Conservation (phyloP, 768 basidiomycete genomes). For the Nidula microcarpa region DNA sequence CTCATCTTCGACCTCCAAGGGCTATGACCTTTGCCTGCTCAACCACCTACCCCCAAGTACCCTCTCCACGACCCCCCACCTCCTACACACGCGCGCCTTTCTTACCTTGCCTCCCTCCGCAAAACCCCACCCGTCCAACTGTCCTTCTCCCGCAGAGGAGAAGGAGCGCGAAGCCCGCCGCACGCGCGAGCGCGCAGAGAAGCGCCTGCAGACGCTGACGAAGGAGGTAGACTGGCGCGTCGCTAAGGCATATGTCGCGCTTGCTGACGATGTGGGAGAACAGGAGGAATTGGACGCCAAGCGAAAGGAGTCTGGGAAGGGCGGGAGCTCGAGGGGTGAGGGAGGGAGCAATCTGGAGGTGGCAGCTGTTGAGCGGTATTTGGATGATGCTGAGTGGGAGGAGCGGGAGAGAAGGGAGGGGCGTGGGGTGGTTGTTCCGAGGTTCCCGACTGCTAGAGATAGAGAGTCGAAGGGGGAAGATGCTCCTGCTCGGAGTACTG, state of each 20-base stretch:
- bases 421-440: conserved; percentile 12
- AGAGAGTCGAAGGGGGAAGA: not conserved
- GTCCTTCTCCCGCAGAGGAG: conserved; percentile 18
- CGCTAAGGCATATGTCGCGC: conserved; percentile 66
- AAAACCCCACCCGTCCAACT: conserved; percentile 16
- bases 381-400: conserved; percentile 76
- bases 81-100: conserved; percentile 64
- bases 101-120: conserved; percentile 50
- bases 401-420: conserved; percentile 25
- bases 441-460: conserved; percentile 5
- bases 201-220: conserved; percentile 57
- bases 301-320: conserved; percentile 23
- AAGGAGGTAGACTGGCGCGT: conserved; percentile 70
- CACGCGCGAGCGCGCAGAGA: conserved; percentile 54
- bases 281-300: conserved; percentile 22
- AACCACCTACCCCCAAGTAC: conserved; percentile 67
- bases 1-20: conserved; percentile 27
- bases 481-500: too few species aligned
- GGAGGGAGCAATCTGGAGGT: conserved; percentile 30
- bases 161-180: conserved; percentile 37
- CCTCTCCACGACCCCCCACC: conserved; percentile 66
- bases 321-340: conserved; percentile 2
- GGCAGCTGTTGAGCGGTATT: conserved; percentile 53
- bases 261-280: conserved; percentile 46
- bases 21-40: conserved; percentile 55